Evolutionary conservation across 176 grass and related monocot genomes (phyloP).

Genomic region (Raddia distichophylla): DNA sequence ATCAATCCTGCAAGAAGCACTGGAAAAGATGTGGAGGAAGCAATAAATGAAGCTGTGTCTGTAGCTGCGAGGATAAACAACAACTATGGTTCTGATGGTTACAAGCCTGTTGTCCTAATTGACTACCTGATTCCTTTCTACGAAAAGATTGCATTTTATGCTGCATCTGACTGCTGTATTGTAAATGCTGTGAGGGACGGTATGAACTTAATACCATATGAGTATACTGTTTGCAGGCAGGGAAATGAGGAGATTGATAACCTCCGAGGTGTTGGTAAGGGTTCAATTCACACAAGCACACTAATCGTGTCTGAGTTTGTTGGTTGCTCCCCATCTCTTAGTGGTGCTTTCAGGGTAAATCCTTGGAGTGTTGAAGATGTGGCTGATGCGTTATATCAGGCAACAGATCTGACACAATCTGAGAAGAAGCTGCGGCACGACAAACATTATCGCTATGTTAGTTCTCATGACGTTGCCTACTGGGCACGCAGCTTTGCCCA

Average conservation of each 20-base stretch:
- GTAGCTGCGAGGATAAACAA: slow-evolving; percentile 69
- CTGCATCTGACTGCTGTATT: slow-evolving; percentile 79
- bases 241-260: slow-evolving; percentile 64
- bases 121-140: slow-evolving; percentile 71
- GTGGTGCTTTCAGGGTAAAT: slow-evolving; percentile 83
- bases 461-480: slow-evolving; percentile 67
- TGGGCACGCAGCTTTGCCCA: slow-evolving; percentile 76
- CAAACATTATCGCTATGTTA: slow-evolving; percentile 81
- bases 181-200: slow-evolving; percentile 89
- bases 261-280: slow-evolving; percentile 42
- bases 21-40: slow-evolving; percentile 74
- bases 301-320: slow-evolving; percentile 87
- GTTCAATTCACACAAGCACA: slow-evolving; percentile 52
- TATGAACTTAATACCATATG: slow-evolving; percentile 86
- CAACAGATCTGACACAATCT: slow-evolving; percentile 46
- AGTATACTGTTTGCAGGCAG: slow-evolving; percentile 81
- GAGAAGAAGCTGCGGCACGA: slow-evolving; percentile 75
- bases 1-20: slow-evolving; percentile 81
- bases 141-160: slow-evolving; percentile 79
- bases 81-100: slow-evolving; percentile 57
- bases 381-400: slow-evolving; percentile 63
- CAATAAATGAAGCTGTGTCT: slow-evolving; percentile 60
- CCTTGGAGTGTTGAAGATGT: slow-evolving; percentile 88
- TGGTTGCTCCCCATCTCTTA: slow-evolving; percentile 88
- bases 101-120: slow-evolving; percentile 75